Base-by-base conservation (phyloP, 805 yeast species). In the Debaryomyces castellii region DNA sequence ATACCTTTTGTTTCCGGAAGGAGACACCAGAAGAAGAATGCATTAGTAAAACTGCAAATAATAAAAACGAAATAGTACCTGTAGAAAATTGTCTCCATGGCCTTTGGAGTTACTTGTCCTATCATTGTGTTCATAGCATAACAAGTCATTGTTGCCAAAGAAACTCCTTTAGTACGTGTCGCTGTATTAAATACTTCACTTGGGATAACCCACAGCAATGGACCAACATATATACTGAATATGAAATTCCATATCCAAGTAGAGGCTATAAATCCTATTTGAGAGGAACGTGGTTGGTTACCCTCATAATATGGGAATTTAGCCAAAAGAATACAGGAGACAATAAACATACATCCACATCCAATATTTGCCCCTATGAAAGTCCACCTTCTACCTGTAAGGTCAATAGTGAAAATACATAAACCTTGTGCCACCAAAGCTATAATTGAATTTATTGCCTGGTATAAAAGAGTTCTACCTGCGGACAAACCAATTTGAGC, bases 61-160 rank as follows among this genome's bases (percentile, higher is more conserved):
- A 58, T 52, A 46, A 61, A 62, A 16, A 52, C 34, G 33, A 43
- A 50, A 42, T 58, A 62, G 42, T 46, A 62, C 38, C 46, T 47
- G 47, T 54, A 62, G 9, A 60, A 57, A 42, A 60, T 56, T 23
- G 45, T 43, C 9, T 41, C 45, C 59, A 62, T 60, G 1, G 66
- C 66, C 23, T 48, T 46, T 30, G 47, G 49, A 12, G 66, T 62
- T 16, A 62, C 66, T 45, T 63, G 66, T 11, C 67, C 69, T 46
- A 63, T 56, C 67, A 63, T 63, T 7, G 67, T 63, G 45, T 63
- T 63, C 52, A 63, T 62, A 11, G 63, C 67, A 49, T 54, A 63
- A 8, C 65, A 57, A 3, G 53, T 47, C 65, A 60, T 61, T 8
- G 68, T 50, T 16, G 55, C 51, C 22, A 51, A 43, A 2, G 40